These are phyloP conservation scores for Dimocarpus longan DNA, from an alignment of 345 rosid species.

Conservation along the genomic window DNA sequence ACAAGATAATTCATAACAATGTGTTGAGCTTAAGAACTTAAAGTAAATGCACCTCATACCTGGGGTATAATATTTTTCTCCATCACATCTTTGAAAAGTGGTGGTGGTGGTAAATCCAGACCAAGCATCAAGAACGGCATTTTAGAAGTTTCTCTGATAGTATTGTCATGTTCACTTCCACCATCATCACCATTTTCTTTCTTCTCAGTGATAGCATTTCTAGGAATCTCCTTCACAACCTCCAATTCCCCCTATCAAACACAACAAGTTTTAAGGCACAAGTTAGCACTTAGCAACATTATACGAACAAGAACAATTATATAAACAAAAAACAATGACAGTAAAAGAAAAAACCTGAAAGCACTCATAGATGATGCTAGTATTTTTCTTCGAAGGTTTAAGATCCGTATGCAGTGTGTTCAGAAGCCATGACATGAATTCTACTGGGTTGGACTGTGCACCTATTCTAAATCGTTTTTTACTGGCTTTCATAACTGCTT, in stretches of 20 bases:
- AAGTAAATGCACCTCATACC: conserved; percentile 41
- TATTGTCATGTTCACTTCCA: conserved; percentile 27
- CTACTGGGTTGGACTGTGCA: conserved; percentile 91
- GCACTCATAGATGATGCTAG: conserved; percentile 84
- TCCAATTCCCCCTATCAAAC: conserved; percentile 77
- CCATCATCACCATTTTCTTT: conserved; percentile 48
- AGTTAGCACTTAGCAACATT: not conserved
- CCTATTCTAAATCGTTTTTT: conserved; percentile 88
- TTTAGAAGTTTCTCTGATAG: conserved; percentile 60
- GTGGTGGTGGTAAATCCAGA: conserved; percentile 96
- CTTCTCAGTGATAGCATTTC: conserved; percentile 44
- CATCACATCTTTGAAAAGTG: conserved; percentile 96
- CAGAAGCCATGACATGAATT: conserved; percentile 97
- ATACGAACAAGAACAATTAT: not conserved
- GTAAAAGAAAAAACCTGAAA: conserved; percentile 63
- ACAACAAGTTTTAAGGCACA: conserved; percentile 20
- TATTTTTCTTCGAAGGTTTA: conserved; percentile 56
- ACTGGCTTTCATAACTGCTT: conserved; percentile 97
- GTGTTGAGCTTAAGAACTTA: not conserved
- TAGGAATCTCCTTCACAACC: conserved; percentile 78
- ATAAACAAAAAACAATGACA: not conserved
- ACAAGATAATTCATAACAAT: not conserved
- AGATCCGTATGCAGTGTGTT: conserved; percentile 83
- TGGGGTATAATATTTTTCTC: conserved; percentile 99
- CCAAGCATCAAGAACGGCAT: conserved; percentile 98